Percentiles rank a stretch among this genome's conserved stretches.
Evolutionary conservation across 768 basidiomycete genomes (phyloP).

Genomic region (Phylloporus arenicola): DNA sequence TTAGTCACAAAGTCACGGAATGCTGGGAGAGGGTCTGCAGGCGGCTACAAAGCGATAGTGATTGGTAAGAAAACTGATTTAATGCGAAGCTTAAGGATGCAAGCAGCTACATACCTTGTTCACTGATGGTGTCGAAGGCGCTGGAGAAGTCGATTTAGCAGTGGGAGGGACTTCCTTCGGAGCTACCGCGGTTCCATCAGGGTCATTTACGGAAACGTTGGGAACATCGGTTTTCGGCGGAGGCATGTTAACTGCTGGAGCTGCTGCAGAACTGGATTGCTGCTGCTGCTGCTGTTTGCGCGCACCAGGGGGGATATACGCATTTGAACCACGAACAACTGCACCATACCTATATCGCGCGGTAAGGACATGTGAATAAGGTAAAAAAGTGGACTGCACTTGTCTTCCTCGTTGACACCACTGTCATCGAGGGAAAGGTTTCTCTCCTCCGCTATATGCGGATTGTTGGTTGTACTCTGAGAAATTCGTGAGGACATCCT

Average conservation of each 20-base stretch:
- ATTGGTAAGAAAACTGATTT: slow-evolving; percentile 1
- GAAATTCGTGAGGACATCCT: slow-evolving; percentile 10
- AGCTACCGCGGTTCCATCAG: slow-evolving; percentile 56
- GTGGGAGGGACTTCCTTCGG: slow-evolving; percentile 41
- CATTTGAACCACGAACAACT: slow-evolving; percentile 80
- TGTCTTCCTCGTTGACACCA: slow-evolving; percentile 90
- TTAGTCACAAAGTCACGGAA: slow-evolving; percentile 91
- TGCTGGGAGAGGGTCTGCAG: slow-evolving; percentile 72
- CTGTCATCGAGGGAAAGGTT: slow-evolving; percentile 57
- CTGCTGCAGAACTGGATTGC: slow-evolving; percentile 18
- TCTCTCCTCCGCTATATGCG: slow-evolving; percentile 90
- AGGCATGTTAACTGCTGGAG: slow-evolving; percentile 25
- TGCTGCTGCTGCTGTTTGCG: slow-evolving; percentile 50
- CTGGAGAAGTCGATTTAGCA: slow-evolving; percentile 61
- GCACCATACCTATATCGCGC: slow-evolving; percentile 70
- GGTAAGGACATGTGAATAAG: slow-evolving; percentile 18
- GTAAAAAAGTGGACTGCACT: slow-evolving; percentile 46
- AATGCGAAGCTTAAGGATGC: background rate
- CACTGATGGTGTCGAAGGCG: slow-evolving; percentile 40
- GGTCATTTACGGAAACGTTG: slow-evolving; percentile 70
- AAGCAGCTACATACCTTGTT: slow-evolving; percentile 44
- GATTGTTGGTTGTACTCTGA: slow-evolving; percentile 63
- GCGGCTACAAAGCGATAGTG: slow-evolving; percentile 38
- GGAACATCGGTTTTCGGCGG: slow-evolving; percentile 48
- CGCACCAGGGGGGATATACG: slow-evolving; percentile 93